Conservation (phyloP, 192 early-diverging fungal species). For the Coemansia sp. region DNA sequence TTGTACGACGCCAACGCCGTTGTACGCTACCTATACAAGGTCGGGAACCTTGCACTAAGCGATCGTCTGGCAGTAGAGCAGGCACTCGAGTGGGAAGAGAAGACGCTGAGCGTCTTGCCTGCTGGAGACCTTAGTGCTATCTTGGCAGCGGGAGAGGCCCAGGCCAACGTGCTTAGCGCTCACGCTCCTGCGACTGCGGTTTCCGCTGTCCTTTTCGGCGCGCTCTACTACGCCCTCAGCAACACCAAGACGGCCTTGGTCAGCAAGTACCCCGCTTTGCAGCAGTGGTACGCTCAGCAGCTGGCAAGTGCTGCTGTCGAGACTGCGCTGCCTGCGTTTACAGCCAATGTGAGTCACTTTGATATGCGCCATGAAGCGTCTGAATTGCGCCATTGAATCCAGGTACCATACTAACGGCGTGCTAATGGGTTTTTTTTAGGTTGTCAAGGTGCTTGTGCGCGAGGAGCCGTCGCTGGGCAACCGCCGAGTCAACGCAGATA, state of each 20-base stretch:
- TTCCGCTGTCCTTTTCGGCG: constrained; percentile 40
- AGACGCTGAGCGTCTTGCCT: constrained; percentile 28
- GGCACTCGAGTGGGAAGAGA: constrained; percentile 56
- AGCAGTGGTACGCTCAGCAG: constrained; percentile 37
- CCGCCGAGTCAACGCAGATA: constrained; percentile 39
- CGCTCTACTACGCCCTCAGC: constrained; percentile 41
- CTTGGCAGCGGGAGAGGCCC: constrained; percentile 23
- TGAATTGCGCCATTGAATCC: neutral
- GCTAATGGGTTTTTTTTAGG: constrained; percentile 18
- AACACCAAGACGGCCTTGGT: constrained; percentile 25
- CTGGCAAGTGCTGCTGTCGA: constrained; percentile 15
- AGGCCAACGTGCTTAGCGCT: constrained; percentile 9
- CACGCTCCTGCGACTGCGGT: constrained; percentile 18
- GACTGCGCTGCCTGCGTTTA: constrained; percentile 36
- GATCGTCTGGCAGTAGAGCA: constrained; percentile 41
- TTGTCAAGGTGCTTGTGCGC: constrained; percentile 48
- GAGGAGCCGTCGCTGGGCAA: constrained; percentile 46
- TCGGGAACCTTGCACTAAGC: constrained; percentile 23
- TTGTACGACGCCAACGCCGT: constrained; percentile 55
- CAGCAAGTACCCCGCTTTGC: constrained; percentile 21
- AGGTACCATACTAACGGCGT: neutral
- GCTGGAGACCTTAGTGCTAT: constrained; percentile 29
- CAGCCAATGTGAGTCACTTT: constrained; percentile 48
- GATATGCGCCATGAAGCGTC: neutral
- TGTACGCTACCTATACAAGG: constrained; percentile 44